These are phyloP conservation scores for Maudiozyma pseudohumilis DNA, from an alignment of 805 yeast genomes.

Conservation along the genomic window DNA sequence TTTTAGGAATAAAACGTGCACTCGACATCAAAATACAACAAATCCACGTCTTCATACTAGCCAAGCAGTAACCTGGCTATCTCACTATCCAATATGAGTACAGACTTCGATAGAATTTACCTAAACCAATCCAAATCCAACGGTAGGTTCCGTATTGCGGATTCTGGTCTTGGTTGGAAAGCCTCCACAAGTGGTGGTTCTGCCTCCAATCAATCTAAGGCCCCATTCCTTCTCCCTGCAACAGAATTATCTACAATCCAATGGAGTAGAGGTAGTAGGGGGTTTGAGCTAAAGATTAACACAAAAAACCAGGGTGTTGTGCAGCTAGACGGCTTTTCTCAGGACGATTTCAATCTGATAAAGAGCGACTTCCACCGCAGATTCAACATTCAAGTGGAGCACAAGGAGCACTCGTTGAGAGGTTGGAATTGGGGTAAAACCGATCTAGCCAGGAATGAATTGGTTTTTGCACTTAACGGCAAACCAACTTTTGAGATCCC, in stretches of 20 bases:
- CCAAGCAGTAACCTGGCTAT: no score
- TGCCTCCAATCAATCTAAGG: constrained; percentile 39
- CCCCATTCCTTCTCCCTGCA: constrained; percentile 83
- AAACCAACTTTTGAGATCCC: constrained; percentile 91
- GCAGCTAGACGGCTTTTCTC: constrained; percentile 85
- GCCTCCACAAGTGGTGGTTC: constrained; percentile 37
- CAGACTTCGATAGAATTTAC: constrained; percentile 85
- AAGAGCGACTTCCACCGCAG: constrained; percentile 77
- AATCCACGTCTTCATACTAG: no score
- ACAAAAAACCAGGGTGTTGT: constrained; percentile 83
- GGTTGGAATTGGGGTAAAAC: constrained; percentile 99
- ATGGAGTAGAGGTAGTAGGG: constrained; percentile 93
- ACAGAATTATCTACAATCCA: constrained; percentile 68
- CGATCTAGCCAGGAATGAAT: constrained; percentile 85
- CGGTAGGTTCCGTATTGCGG: constrained; percentile 92
- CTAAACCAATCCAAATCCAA: constrained; percentile 72
- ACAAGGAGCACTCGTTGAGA: constrained; percentile 81
- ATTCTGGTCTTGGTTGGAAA: constrained; percentile 98
- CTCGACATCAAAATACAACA: no score
- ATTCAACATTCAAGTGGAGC: constrained; percentile 65
- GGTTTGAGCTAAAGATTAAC: constrained; percentile 79
- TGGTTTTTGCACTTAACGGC: constrained; percentile 75
- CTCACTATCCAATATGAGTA: constrained; percentile 30
- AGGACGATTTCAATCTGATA: constrained; percentile 67
- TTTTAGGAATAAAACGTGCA: no score